These are phyloP conservation scores for Alternaria triticimaculans DNA, from an alignment of 2,329 filamentous ascomycete genomes.

Conservation along the genomic window DNA sequence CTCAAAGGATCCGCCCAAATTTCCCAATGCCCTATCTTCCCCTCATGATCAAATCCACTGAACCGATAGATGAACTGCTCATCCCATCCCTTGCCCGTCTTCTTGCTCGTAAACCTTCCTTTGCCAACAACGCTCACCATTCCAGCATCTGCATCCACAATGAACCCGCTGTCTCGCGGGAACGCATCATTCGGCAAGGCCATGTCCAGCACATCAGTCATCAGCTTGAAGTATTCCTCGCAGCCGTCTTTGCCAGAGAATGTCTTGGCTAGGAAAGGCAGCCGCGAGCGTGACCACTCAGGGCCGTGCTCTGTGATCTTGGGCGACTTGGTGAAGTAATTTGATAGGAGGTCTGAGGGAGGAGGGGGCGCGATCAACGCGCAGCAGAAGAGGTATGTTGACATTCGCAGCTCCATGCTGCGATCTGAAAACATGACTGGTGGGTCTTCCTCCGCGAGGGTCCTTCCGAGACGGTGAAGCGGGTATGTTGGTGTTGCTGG, in stretches of 20 bases:
- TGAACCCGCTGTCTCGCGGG: slow-evolving; percentile 39
- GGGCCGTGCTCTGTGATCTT: slow-evolving; percentile 54
- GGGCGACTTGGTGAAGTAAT: slow-evolving; percentile 36
- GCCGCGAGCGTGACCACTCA: slow-evolving; percentile 41
- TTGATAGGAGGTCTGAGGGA: slow-evolving; percentile 32
- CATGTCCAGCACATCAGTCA: slow-evolving; percentile 46
- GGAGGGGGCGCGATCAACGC: slow-evolving; percentile 35
- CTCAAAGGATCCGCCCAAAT: slow-evolving; percentile 55
- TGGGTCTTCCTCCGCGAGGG: neutral
- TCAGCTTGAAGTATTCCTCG: slow-evolving; percentile 48
- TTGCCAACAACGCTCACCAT: slow-evolving; percentile 49
- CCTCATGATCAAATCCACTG: slow-evolving; percentile 49
- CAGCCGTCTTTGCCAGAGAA: slow-evolving; percentile 46
- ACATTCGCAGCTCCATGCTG: slow-evolving; percentile 28
- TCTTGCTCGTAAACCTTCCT: slow-evolving; percentile 42
- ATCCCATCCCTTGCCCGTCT: slow-evolving; percentile 51
- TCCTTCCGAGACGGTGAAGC: neutral
- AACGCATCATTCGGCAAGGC: slow-evolving; percentile 39
- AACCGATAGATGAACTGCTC: slow-evolving; percentile 52
- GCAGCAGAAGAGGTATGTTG: slow-evolving; percentile 37
- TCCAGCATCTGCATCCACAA: slow-evolving; percentile 47
- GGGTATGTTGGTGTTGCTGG: neutral
- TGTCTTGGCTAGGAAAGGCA: slow-evolving; percentile 51
- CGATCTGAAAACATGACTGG: slow-evolving; percentile 20
- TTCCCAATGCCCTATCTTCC: slow-evolving; percentile 52